Base-by-base conservation (phyloP, 441 rosid species). In the Brassica balearica region DNA sequence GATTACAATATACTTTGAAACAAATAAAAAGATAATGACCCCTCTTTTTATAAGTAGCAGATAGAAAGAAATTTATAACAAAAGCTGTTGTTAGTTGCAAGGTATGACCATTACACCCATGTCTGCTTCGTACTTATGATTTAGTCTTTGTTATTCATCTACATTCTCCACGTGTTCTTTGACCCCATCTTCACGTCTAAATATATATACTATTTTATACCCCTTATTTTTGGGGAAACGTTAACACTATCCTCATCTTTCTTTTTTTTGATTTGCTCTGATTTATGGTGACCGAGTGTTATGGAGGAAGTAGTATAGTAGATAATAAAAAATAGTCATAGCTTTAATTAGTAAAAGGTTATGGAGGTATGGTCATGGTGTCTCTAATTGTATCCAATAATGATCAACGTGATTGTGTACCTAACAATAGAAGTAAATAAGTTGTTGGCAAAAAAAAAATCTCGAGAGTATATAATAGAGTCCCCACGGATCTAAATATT, bases 401-500 rank as follows among this genome's bases (percentile, higher is more conserved):
- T 68, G 3, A 51, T 63, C n/a, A 36, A 77, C 56, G 10, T 62
- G 63, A 69, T 63, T 12, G n/a, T 63, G 6, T 8, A 23, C 71
- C 65, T 58, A 75, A 67, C 46, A 8, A 34, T 19, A 71, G 17
- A 25, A 58, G 22, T 8, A 34, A 29, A 7, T 34, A 34, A 34
- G 38, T 6, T 34, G 1, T 34, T 34, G 23, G 38, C 17, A 65
- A 32, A 48, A 58, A 59, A 66, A 34, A 41, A 59, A 66, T 8
- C 2, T 15, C 11, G 27, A 61, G 60, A 61, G 19, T 23, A 27
- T 36, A 46, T 59, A 61, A 14, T 5, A 75, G 56, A 48, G 74
- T 62, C 74, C 74, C 74, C 69, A 76, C 80, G 80, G 27, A 62
- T 29, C 22, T 34, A 6, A 48, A 8, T 11, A 32, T 61, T 36